Evolutionary conservation across 1,139 yeast genomes (phyloP), one percentile per base, ranked within the genome.

Genomic region (Geotrichum europaeum): DNA sequence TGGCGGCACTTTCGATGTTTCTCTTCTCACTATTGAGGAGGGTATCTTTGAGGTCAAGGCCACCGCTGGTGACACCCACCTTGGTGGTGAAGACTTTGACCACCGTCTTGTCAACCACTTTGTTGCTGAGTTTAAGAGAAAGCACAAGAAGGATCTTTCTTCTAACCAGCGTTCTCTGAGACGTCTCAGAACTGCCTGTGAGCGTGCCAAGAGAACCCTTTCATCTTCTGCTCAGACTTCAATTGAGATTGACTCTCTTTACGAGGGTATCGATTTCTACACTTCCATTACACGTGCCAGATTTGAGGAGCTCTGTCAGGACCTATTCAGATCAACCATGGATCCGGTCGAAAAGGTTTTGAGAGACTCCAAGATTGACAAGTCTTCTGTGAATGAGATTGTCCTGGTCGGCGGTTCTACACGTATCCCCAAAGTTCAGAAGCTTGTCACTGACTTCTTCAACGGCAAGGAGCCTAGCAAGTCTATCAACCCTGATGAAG

Each of bases 41-140:
- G 99, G 99, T 86, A 95, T 94, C 75, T 94, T 92, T 87, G 92
- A 96, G 76, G 99, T 94, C 77, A 92, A 92, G 86, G 95, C 99
- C 74, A 94, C 99, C 74, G 97, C 98, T 78, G 99, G 99, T 90
- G 97, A 94, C 83, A 94, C 99, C 75, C 99, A 92, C 82, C 87
- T 92, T 84, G 99, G 99, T 87, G 98, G 98, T 87, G 96, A 92
- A 84, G 98, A 92, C 84, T 92, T 92, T 81, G 97, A 91, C 81
- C 86, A 92, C 86, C 89, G 91, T 85, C 85, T 92, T 76, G 88
- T 92, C 77, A 94, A 89, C 79, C 90, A 84, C 84, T 92, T 92
- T 86, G 86, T 86, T 80, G 84, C 86, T 74, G 97, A 92, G 77
- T 92, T 92, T 94, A 87, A 90, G 85, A 89, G 90, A 85, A 92